Conservation (phyloP, 208 protist genomes). For the Naegleria fowleri region DNA sequence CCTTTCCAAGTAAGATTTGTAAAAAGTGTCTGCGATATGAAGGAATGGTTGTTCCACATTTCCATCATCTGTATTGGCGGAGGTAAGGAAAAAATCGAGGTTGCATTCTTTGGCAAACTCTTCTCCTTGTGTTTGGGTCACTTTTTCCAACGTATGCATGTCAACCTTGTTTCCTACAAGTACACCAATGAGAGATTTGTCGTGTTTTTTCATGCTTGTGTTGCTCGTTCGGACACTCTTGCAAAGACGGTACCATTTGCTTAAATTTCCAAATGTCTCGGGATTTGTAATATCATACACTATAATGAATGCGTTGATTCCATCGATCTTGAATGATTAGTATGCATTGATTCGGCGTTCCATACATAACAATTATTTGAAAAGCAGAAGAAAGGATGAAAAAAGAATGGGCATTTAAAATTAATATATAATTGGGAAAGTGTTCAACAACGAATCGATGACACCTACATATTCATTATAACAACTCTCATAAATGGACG, state of each 20-base stretch:
- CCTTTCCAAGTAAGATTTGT: neutral
- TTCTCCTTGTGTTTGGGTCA: neutral
- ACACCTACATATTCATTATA: neutral
- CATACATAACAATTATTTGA: too few relatives aligned
- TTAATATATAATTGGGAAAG: too few relatives aligned
- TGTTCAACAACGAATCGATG: too few relatives aligned
- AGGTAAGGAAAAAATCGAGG: neutral
- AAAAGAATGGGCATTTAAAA: too few relatives aligned
- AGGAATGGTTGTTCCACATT: conserved; percentile 8
- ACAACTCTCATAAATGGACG: neutral
- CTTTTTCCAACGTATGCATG: neutral
- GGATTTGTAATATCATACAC: conserved; percentile 11
- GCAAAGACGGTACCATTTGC: conserved; percentile 6
- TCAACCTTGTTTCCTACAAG: neutral
- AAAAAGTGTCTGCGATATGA: neutral
- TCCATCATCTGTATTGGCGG: neutral
- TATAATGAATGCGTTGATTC: conserved; percentile 9
- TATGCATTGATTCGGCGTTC: neutral
- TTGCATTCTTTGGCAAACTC: neutral
- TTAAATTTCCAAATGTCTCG: neutral
- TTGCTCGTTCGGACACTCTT: neutral
- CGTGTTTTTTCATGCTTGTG: neutral
- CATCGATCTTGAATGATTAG: neutral
- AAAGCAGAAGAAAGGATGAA: too few relatives aligned
- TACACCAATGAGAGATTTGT: neutral